phyloP scores from a whole-genome alignment of 140 eudicot genomes.

The Oenanthe javanica region DNA sequence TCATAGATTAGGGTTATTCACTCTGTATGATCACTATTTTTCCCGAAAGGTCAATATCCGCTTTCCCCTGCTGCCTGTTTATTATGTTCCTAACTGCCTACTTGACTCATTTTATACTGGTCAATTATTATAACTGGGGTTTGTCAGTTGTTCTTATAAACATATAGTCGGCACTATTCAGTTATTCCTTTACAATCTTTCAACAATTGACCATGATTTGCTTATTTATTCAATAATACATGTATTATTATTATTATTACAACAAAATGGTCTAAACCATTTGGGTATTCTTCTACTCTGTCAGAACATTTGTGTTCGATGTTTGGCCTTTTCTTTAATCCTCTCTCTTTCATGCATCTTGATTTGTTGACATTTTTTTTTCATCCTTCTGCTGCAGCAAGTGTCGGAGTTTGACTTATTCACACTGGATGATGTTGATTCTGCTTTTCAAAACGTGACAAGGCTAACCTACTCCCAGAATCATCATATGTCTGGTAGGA shows the following conservation, averaged over 20 bases:
- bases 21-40: constrained; percentile 87
- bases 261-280: background rate
- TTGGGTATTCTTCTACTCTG: background rate
- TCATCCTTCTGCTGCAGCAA: constrained; percentile 50
- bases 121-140: background rate
- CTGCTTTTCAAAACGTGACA: constrained; percentile 78
- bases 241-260: background rate
- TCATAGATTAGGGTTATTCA: constrained; percentile 68
- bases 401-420: constrained; percentile 89
- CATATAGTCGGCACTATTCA: too few relatives aligned
- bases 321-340: background rate
- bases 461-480: constrained; percentile 93
- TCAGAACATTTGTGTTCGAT: background rate
- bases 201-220: background rate
- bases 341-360: background rate
- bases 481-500: constrained; percentile 74
- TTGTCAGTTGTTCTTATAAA: background rate
- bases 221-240: background rate
- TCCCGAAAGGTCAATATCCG: constrained; percentile 61
- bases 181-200: background rate
- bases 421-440: constrained; percentile 94
- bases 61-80: background rate
- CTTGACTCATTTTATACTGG: too few relatives aligned
- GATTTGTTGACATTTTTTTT: constrained; percentile 18
- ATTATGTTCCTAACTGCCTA: too few relatives aligned